These are phyloP conservation scores for Mortierella claussenii DNA, from an alignment of 192 early-diverging fungal genomes.

Conservation along the genomic window DNA sequence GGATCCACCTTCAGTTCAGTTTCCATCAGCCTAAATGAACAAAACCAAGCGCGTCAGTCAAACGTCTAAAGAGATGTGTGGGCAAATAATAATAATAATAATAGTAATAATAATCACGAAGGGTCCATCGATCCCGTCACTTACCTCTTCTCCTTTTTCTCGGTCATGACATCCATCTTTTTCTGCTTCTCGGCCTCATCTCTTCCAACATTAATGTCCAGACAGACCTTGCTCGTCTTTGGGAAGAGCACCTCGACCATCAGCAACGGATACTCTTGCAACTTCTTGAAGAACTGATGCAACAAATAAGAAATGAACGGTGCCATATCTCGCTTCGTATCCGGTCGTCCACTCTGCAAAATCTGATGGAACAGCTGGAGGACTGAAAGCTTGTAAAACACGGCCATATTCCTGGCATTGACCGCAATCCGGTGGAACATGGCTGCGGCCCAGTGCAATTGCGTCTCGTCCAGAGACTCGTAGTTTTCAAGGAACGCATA, in stretches of 20 bases:
- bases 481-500: slow-evolving; percentile 66
- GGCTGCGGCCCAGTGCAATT: slow-evolving; percentile 63
- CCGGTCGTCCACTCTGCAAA: slow-evolving; percentile 27
- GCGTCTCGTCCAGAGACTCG: slow-evolving; percentile 55
- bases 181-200: slow-evolving; percentile 10
- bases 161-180: background rate
- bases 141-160: slow-evolving; percentile 45
- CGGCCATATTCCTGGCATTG: slow-evolving; percentile 58
- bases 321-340: slow-evolving; percentile 51
- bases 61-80: background rate
- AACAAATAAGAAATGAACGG: slow-evolving; percentile 65
- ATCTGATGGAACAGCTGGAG: slow-evolving; percentile 74
- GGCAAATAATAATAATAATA: background rate
- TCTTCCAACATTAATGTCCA: slow-evolving; percentile 43
- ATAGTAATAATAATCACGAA: background rate
- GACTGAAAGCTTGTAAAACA: slow-evolving; percentile 73
- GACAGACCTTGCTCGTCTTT: slow-evolving; percentile 48
- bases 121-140: too few relatives aligned
- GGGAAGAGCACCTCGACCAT: slow-evolving; percentile 69
- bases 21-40: slow-evolving; percentile 16
- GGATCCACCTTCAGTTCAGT: slow-evolving; percentile 50
- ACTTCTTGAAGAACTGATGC: slow-evolving; percentile 65
- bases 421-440: slow-evolving; percentile 78
- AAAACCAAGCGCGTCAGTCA: too few relatives aligned
- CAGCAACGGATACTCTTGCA: slow-evolving; percentile 63